A percentile compares a stretch with the other conserved stretches of the same genome.
Evolutionary conservation across 495 filamentous ascomycete genomes (phyloP).

Genomic region (Extremus antarcticus): DNA sequence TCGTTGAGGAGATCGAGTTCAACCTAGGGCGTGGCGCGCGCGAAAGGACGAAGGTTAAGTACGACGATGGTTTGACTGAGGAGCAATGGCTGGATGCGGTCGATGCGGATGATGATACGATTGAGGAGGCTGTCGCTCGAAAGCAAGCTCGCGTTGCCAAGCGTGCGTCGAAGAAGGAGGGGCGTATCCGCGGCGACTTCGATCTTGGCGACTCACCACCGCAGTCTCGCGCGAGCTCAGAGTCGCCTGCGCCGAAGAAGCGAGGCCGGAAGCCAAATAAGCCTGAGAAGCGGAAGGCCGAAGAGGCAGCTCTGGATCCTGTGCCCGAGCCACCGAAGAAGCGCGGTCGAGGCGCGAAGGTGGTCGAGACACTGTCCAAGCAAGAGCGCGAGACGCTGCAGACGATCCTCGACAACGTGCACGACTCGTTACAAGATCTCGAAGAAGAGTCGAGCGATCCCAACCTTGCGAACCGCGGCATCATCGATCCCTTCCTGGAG

Average conservation of each 20-base stretch:
- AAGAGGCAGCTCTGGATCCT: slow-evolving; percentile 52
- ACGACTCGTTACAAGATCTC: slow-evolving; percentile 68
- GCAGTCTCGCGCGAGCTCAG: slow-evolving; percentile 67
- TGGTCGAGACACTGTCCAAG: slow-evolving; percentile 40
- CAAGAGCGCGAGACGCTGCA: slow-evolving; percentile 56
- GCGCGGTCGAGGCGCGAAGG: slow-evolving; percentile 62
- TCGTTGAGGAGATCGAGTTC: slow-evolving; percentile 64
- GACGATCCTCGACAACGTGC: slow-evolving; percentile 60
- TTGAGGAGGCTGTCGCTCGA: slow-evolving; percentile 83
- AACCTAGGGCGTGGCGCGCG: slow-evolving; percentile 79
- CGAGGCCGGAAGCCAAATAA: slow-evolving; percentile 66
- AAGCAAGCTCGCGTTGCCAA: slow-evolving; percentile 76
- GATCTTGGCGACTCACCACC: slow-evolving; percentile 62
- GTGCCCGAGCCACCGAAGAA: slow-evolving; percentile 66
- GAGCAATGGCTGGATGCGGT: slow-evolving; percentile 94
- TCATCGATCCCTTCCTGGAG: slow-evolving; percentile 91
- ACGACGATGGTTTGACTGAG: slow-evolving; percentile 95
- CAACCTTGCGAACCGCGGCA: slow-evolving; percentile 54
- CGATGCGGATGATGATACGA: slow-evolving; percentile 86
- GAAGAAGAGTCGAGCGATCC: slow-evolving; percentile 51
- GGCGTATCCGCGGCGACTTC: slow-evolving; percentile 37
- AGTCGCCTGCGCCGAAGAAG: slow-evolving; percentile 53
- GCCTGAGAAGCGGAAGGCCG: slow-evolving; percentile 72
- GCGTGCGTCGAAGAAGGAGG: slow-evolving; percentile 63
- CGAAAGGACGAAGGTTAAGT: slow-evolving; percentile 84